phyloP scores from a whole-genome alignment of 129 eudicot genomes.

The Ambrosia trifida region DNA sequence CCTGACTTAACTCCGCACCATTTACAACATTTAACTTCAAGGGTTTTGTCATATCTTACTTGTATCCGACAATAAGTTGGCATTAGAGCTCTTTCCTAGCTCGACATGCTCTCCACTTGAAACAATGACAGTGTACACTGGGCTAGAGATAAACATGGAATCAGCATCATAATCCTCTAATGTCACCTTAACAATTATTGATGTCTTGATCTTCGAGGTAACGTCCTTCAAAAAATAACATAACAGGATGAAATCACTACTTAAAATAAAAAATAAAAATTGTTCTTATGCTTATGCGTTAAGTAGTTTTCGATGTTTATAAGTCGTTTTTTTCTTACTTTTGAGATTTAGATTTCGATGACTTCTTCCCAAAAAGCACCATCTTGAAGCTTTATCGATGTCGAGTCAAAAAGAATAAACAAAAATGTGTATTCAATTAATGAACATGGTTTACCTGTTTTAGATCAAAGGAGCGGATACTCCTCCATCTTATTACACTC shows the following conservation, averaged over 20 bases:
- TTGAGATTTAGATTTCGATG: constrained; percentile 66
- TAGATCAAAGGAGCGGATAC: too few species aligned
- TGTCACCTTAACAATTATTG: constrained; percentile 46
- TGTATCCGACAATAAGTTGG: constrained; percentile 37
- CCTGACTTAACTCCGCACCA: constrained; percentile 50
- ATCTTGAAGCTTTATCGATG: too few species aligned
- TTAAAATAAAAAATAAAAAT: not conserved
- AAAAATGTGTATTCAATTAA: too few species aligned
- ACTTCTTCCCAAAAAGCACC: constrained; percentile 75
- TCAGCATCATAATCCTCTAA: constrained; percentile 40
- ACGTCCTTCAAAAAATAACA: constrained; percentile 50
- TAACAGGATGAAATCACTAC: constrained; percentile 18
- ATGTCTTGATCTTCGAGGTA: constrained; percentile 48
- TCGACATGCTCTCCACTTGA: constrained; percentile 42
- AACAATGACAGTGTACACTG: constrained; percentile 44
- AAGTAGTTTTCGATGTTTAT: too few species aligned
- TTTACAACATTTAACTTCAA: constrained; percentile 32
- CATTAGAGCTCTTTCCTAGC: constrained; percentile 46
- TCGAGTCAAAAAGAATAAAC: too few species aligned
- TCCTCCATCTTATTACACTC: too few species aligned
- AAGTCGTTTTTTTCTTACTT: constrained; percentile 58
- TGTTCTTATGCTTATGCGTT: not conserved
- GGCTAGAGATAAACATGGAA: constrained; percentile 52
- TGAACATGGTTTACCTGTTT: too few species aligned
- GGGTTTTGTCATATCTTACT: constrained; percentile 28